A percentile compares a stretch with the other conserved stretches of the same genome.
phyloP scores from a whole-genome alignment of 1,139 yeast genomes.

The Geotrichum restrictum region DNA sequence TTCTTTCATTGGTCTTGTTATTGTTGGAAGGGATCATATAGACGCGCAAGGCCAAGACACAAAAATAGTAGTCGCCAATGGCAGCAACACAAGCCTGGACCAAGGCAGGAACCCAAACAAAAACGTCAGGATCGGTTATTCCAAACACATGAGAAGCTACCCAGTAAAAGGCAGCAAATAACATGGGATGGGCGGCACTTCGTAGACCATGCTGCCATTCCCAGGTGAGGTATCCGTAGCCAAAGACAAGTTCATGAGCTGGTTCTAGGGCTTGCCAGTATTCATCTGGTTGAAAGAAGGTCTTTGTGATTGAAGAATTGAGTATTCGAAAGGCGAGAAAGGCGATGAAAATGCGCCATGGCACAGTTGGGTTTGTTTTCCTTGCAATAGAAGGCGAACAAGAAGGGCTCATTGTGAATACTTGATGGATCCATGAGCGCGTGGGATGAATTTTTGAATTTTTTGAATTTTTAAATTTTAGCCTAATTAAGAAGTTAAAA shows the following conservation, averaged over 20 bases:
- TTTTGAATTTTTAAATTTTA: too few species aligned
- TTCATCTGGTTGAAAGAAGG: conserved; percentile 96
- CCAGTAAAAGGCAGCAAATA: conserved; percentile 51
- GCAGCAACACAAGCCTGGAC: conserved; percentile 70
- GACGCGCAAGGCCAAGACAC: conserved; percentile 43
- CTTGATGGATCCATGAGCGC: neutral
- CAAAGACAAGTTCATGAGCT: conserved; percentile 70
- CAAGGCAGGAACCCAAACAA: conserved; percentile 54
- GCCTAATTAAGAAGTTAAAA: too few species aligned
- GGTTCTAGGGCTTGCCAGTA: conserved; percentile 91
- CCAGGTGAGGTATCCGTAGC: conserved; percentile 88
- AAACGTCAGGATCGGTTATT: conserved; percentile 39
- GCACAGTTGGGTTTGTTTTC: neutral
- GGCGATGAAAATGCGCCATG: neutral
- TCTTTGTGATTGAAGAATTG: conserved; percentile 30
- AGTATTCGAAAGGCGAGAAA: neutral
- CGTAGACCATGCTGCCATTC: conserved; percentile 81
- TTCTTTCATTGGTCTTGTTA: too few species aligned
- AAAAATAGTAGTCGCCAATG: conserved; percentile 61
- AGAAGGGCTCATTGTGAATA: too few species aligned
- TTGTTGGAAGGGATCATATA: too few species aligned
- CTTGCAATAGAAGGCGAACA: neutral
- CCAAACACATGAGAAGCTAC: conserved; percentile 31
- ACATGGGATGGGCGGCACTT: conserved; percentile 72
- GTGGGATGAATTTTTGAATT: too few species aligned